Evolutionary conservation across 306 rosid species (phyloP).

Genomic region (Ceratonia siliqua): DNA sequence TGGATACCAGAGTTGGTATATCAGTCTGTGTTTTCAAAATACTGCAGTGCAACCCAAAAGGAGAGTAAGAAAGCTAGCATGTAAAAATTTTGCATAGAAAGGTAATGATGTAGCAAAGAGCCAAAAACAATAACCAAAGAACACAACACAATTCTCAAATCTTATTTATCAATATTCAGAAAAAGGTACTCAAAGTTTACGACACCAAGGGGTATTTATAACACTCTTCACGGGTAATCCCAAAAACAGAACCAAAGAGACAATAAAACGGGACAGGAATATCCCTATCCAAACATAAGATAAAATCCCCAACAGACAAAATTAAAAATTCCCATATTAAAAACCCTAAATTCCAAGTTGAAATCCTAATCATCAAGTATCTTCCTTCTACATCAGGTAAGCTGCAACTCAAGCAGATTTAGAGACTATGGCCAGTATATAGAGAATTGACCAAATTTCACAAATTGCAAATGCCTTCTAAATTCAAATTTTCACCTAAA

Average conservation of each 20-base stretch:
- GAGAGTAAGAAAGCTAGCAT: not conserved
- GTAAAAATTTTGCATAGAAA: slow-evolving; percentile 20
- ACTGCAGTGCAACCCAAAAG: slow-evolving; percentile 55
- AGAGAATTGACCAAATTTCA: slow-evolving; percentile 28
- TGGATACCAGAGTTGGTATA: slow-evolving; percentile 51
- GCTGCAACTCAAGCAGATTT: slow-evolving; percentile 12
- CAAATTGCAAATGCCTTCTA: slow-evolving; percentile 18
- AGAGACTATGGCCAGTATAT: not conserved
- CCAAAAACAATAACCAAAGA: not conserved
- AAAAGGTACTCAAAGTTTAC: not conserved
- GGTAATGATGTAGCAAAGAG: not conserved
- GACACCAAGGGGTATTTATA: not conserved
- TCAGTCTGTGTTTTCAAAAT: slow-evolving; percentile 44
- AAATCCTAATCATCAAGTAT: not conserved
- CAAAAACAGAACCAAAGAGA: not conserved
- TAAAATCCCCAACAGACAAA: not conserved
- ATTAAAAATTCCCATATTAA: not conserved
- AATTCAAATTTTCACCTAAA: slow-evolving; percentile 18
- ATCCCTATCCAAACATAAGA: not conserved
- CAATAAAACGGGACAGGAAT: not conserved
- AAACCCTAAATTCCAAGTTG: not conserved
- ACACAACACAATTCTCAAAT: slow-evolving; percentile 7
- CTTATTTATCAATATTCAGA: not conserved
- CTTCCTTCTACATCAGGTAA: not conserved
- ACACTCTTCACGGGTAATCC: not conserved